phyloP scores from a whole-genome alignment of 192 early-diverging fungal species.

The Podila epigama region DNA sequence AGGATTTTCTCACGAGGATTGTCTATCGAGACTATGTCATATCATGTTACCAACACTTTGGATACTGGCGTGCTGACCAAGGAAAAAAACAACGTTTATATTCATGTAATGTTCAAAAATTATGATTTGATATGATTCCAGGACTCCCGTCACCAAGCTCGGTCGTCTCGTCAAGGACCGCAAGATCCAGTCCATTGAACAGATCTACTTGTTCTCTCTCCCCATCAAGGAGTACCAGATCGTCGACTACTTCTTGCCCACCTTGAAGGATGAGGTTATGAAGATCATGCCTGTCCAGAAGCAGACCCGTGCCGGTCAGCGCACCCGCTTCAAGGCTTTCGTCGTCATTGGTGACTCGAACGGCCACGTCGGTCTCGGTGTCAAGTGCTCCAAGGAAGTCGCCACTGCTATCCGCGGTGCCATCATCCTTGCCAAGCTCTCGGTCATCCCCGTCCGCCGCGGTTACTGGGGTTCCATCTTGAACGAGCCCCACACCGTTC shows the following conservation, averaged over 20 bases:
- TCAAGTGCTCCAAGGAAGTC: constrained; percentile 99
- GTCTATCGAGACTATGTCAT: too few species aligned
- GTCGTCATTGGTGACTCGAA: constrained; percentile 97
- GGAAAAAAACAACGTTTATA: too few species aligned
- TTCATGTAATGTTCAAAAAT: neutral
- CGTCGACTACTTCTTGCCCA: constrained; percentile 92
- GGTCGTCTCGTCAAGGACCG: constrained; percentile 98
- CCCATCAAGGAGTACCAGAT: constrained; percentile 99
- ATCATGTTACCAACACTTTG: too few species aligned
- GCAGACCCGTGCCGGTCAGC: constrained; percentile 99
- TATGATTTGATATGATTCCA: constrained; percentile 61
- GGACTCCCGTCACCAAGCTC: constrained; percentile 94
- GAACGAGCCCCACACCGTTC: constrained; percentile 98
- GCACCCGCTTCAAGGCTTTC: constrained; percentile 99
- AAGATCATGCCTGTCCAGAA: constrained; percentile 99
- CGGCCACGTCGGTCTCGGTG: constrained; percentile 99
- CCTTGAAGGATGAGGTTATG: constrained; percentile 99
- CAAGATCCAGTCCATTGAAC: constrained; percentile 96
- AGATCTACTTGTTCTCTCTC: constrained; percentile 97
- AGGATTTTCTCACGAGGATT: too few species aligned
- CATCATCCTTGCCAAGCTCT: constrained; percentile 98
- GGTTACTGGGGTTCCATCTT: constrained; percentile 98
- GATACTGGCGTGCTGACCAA: neutral
- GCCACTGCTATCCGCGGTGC: constrained; percentile 98
- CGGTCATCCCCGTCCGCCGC: constrained; percentile 97